Conservation (phyloP, 2,329 filamentous ascomycete species). For the Bipolaris cookei region DNA sequence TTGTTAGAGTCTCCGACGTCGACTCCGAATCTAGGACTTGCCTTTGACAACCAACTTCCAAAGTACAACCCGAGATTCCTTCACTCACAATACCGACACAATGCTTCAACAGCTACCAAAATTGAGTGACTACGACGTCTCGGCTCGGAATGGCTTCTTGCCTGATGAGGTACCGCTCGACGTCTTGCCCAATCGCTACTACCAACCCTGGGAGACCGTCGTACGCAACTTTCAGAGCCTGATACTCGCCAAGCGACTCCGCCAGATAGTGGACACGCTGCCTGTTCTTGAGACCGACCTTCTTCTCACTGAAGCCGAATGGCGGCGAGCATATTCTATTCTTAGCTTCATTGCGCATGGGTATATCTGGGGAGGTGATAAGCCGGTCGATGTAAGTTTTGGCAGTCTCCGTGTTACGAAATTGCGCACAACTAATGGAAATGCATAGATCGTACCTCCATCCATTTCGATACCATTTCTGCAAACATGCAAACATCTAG, state of each 20-base stretch:
- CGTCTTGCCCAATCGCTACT: conserved; percentile 85
- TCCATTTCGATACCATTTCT: conserved; percentile 84
- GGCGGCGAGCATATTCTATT: conserved; percentile 84
- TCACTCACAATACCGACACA: conserved; percentile 5
- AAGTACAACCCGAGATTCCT: not conserved
- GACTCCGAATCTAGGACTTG: conserved; percentile 2
- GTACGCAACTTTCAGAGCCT: conserved; percentile 84
- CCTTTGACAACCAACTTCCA: not conserved
- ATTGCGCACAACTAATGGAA: conserved; percentile 25
- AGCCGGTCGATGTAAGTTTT: conserved; percentile 68
- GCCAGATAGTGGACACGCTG: conserved; percentile 77
- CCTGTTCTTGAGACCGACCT: conserved; percentile 83
- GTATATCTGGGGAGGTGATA: conserved; percentile 87
- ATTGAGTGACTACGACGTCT: conserved; percentile 79
- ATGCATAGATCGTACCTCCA: conserved; percentile 68
- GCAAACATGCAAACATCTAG: conserved; percentile 75
- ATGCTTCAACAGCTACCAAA: conserved; percentile 55
- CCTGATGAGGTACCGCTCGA: conserved; percentile 81
- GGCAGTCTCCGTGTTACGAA: not conserved
- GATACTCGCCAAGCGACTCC: conserved; percentile 82
- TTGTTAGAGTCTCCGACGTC: not conserved
- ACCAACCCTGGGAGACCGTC: conserved; percentile 91
- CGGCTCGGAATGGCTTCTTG: conserved; percentile 83
- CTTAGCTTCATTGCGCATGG: conserved; percentile 81
- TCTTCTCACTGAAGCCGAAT: conserved; percentile 84